These are phyloP conservation scores for Globisporangium solare DNA, from an alignment of 352 stramenopile species.

Conservation along the genomic window DNA sequence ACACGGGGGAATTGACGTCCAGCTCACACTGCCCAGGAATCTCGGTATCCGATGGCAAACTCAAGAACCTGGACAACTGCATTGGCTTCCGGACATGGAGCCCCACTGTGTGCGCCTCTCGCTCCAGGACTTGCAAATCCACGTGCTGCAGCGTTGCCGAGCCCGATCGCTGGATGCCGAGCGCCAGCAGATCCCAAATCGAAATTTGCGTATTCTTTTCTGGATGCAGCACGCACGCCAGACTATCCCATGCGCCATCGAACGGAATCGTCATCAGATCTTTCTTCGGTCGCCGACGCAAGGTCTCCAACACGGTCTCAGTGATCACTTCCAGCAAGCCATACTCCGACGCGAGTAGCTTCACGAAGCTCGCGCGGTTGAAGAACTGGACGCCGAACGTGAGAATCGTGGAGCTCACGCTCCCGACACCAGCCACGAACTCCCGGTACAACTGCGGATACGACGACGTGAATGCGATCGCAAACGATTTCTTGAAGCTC, in stretches of 20 bases:
- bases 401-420: slow-evolving; percentile 85
- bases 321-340: slow-evolving; percentile 72
- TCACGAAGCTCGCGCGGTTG: slow-evolving; percentile 97
- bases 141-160: slow-evolving; percentile 40
- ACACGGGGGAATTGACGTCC: slow-evolving; percentile 86
- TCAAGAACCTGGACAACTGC: slow-evolving; percentile 44
- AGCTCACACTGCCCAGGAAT: slow-evolving; percentile 58
- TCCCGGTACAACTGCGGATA: slow-evolving; percentile 88
- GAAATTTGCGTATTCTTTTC: slow-evolving; percentile 29
- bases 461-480: slow-evolving; percentile 92
- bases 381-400: slow-evolving; percentile 97
- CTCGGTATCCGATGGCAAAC: slow-evolving; percentile 47
- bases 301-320: slow-evolving; percentile 61
- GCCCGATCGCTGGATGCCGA: slow-evolving; percentile 46
- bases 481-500: slow-evolving; percentile 96
- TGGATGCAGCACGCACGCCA: slow-evolving; percentile 37
- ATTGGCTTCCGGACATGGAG: slow-evolving; percentile 33
- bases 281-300: slow-evolving; percentile 50
- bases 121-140: slow-evolving; percentile 35
- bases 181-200: slow-evolving; percentile 66
- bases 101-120: slow-evolving; percentile 35
- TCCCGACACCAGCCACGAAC: slow-evolving; percentile 68
- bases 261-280: slow-evolving; percentile 41
- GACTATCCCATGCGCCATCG: slow-evolving; percentile 38
- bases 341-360: slow-evolving; percentile 68